Evolutionary conservation across 306 rosid species (phyloP).

Genomic region (Dicorynia guianensis): DNA sequence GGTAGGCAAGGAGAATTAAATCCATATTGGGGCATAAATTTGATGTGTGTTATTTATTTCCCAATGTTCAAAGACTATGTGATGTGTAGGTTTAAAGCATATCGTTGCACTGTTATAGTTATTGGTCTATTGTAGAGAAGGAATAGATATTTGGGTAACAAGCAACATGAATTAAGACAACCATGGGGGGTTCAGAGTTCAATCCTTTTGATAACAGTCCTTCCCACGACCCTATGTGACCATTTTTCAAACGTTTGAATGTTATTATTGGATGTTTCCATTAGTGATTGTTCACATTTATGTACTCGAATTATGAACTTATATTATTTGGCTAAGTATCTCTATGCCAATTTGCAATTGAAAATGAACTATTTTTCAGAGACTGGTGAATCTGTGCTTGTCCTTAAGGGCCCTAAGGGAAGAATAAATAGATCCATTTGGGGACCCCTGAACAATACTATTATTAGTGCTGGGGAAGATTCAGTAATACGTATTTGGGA

Average conservation of each 20-base stretch:
- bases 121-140: background rate
- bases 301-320: background rate
- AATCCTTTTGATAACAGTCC: background rate
- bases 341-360: background rate
- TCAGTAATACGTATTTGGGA: slow-evolving; percentile 88
- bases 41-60: background rate
- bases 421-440: slow-evolving; percentile 93
- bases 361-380: slow-evolving; percentile 53
- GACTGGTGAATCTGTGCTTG: slow-evolving; percentile 70
- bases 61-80: no score
- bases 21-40: background rate
- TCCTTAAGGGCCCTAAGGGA: slow-evolving; percentile 86
- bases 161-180: background rate
- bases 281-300: background rate
- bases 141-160: background rate
- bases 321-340: background rate
- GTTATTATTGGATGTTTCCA: no score
- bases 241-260: background rate
- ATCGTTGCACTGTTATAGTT: background rate
- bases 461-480: slow-evolving; percentile 95
- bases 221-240: background rate
- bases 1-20: background rate
- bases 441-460: slow-evolving; percentile 86
- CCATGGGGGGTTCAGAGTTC: background rate
- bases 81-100: no score